Conservation (phyloP, 2,329 filamentous ascomycete genomes). For the Leptographium flavum region DNA sequence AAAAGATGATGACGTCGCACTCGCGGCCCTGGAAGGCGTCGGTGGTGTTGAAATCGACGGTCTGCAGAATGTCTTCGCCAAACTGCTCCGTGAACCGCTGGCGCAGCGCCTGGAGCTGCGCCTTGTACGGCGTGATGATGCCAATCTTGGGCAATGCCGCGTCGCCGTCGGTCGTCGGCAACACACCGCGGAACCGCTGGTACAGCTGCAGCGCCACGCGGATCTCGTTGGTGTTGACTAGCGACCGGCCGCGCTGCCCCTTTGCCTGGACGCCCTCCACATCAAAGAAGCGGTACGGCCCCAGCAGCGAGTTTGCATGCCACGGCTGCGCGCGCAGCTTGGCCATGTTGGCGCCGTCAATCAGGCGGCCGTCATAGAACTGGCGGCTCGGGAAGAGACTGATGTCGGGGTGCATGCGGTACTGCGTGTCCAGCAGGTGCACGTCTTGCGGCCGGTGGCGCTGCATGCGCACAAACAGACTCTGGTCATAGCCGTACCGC, state of each 20-base stretch:
- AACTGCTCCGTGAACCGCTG: conserved; percentile 58
- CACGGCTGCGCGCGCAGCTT: conserved; percentile 63
- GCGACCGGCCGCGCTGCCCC: conserved; percentile 71
- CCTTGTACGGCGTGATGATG: conserved; percentile 97
- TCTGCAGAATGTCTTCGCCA: conserved; percentile 59
- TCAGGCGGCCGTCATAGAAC: conserved; percentile 80
- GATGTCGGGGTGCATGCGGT: conserved; percentile 98
- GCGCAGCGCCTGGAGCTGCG: conserved; percentile 71
- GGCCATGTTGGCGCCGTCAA: conserved; percentile 77
- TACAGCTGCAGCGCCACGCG: conserved; percentile 79
- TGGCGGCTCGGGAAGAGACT: conserved; percentile 77
- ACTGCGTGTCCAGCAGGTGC: conserved; percentile 92
- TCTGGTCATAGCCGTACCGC: conserved; percentile 90
- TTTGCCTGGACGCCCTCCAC: conserved; percentile 76
- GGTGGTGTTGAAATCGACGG: conserved; percentile 95
- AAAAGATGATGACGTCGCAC: conserved; percentile 97
- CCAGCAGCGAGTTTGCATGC: conserved; percentile 67
- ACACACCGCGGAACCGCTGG: conserved; percentile 48
- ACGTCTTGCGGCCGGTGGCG: conserved; percentile 77
- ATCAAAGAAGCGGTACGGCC: conserved; percentile 94
- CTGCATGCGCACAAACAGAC: conserved; percentile 97
- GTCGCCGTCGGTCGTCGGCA: conserved; percentile 48
- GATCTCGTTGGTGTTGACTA: conserved; percentile 79
- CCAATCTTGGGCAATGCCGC: conserved; percentile 76
- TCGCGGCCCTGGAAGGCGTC: conserved; percentile 97